Evolutionary conservation across 1,284 basidiomycete species (phyloP).

Genomic region (Tilletiaria anomala): DNA sequence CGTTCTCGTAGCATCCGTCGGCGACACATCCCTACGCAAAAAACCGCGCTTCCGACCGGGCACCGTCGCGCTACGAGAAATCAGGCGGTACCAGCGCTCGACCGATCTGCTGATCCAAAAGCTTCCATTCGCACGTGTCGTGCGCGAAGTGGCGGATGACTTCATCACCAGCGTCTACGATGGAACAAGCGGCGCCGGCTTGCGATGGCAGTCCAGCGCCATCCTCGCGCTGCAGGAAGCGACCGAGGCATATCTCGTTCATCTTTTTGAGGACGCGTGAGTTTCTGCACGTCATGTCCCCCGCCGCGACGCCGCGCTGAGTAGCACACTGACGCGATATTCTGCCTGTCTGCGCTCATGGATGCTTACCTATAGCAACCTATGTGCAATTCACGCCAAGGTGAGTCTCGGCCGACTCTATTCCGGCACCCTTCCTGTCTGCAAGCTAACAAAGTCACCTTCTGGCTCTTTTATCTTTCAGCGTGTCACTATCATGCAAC

Average conservation of each 20-base stretch:
- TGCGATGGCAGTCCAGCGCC: constrained; percentile 38
- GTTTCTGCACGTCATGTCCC: constrained; percentile 3
- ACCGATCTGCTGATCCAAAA: constrained; percentile 37
- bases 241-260: constrained; percentile 36
- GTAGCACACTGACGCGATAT: background rate
- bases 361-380: constrained; percentile 18
- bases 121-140: constrained; percentile 35
- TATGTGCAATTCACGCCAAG: constrained; percentile 22
- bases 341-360: background rate
- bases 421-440: background rate
- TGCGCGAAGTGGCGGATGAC: constrained; percentile 36
- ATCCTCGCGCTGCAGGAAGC: constrained; percentile 39
- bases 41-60: constrained; percentile 31
- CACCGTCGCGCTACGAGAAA: constrained; percentile 37
- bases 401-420: constrained; percentile 16
- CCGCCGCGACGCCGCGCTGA: background rate
- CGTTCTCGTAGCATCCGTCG: too few species aligned
- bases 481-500: constrained; percentile 38
- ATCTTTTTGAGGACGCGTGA: constrained; percentile 38
- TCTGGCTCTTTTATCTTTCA: too few species aligned
- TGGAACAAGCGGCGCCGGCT: constrained; percentile 19
- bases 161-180: constrained; percentile 29
- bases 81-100: constrained; percentile 35
- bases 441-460: background rate
- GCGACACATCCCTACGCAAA: too few species aligned